Percentiles rank a stretch among this genome's conserved stretches.
These are phyloP conservation scores for barley (Hordeum vulgare) DNA, from an alignment of 176 grass and related monocot genomes.

Conservation along the genomic window DNA sequence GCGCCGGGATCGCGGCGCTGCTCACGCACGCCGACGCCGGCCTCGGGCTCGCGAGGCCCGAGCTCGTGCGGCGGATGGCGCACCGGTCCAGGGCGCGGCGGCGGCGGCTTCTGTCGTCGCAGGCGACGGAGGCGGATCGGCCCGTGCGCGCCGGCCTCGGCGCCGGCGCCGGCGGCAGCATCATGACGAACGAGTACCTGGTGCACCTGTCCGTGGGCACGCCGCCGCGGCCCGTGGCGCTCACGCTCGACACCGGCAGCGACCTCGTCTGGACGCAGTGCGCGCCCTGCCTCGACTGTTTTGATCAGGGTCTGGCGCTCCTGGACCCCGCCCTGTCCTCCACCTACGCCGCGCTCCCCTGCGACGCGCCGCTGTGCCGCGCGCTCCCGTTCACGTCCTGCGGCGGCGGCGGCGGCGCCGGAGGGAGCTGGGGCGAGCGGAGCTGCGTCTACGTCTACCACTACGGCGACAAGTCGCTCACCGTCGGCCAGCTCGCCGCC, in stretches of 20 bases:
- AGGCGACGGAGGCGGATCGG: neutral
- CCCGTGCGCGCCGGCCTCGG: neutral
- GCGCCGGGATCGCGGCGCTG: constrained; percentile 20
- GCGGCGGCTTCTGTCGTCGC: neutral
- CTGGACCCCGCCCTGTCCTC: constrained; percentile 48
- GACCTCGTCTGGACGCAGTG: constrained; percentile 95
- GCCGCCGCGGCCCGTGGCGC: constrained; percentile 45
- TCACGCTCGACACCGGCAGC: constrained; percentile 78
- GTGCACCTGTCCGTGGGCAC: constrained; percentile 53
- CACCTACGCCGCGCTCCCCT: constrained; percentile 49
- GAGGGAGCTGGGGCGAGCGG: neutral
- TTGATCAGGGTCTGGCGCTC: constrained; percentile 43
- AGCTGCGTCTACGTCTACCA: constrained; percentile 48
- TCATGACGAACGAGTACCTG: constrained; percentile 70
- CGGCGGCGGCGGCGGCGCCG: neutral
- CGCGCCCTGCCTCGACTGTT: constrained; percentile 54
- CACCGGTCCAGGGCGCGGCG: constrained; percentile 23
- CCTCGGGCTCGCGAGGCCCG: constrained; percentile 20
- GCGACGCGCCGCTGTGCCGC: constrained; percentile 32
- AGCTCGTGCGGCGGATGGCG: constrained; percentile 49
- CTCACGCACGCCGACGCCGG: constrained; percentile 53
- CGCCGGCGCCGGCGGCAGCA: neutral
- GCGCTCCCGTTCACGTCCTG: constrained; percentile 39
- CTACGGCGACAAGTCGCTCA: constrained; percentile 60
- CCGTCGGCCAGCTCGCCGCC: constrained; percentile 40